These are phyloP conservation scores for Clarireedia homoeocarpa DNA, from an alignment of 2,329 filamentous ascomycete genomes.

Conservation along the genomic window DNA sequence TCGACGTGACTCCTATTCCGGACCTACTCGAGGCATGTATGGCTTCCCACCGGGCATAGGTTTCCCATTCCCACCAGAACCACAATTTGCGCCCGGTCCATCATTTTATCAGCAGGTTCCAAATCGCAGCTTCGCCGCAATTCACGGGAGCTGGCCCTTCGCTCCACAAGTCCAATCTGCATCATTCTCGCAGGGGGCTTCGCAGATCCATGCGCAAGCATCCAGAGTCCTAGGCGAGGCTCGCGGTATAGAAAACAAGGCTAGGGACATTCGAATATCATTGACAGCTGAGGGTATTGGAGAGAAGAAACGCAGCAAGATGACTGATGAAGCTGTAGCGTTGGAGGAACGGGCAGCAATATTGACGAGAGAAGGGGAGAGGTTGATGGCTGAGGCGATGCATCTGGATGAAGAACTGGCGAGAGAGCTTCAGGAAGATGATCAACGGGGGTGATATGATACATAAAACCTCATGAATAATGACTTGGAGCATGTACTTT, in stretches of 20 bases:
- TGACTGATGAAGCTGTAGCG: slow-evolving; percentile 12
- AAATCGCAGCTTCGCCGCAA: neutral
- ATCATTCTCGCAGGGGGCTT: slow-evolving; percentile 11
- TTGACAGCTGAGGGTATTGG: neutral
- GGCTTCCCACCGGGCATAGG: neutral
- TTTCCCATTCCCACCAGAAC: neutral
- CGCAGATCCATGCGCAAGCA: slow-evolving; percentile 19
- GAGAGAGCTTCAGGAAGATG: slow-evolving; percentile 17
- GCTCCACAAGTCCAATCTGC: neutral
- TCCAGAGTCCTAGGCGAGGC: slow-evolving; percentile 14
- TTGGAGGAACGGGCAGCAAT: slow-evolving; percentile 21
- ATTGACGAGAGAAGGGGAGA: slow-evolving; percentile 19
- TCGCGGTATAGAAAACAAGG: slow-evolving; percentile 17
- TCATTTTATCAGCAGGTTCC: neutral
- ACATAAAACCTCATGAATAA: too few relatives aligned
- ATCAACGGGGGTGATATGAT: neutral
- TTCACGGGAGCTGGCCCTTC: neutral
- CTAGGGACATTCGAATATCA: slow-evolving; percentile 8
- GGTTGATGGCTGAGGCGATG: slow-evolving; percentile 20
- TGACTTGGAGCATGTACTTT: neutral
- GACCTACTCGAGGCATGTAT: neutral
- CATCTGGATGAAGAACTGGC: slow-evolving; percentile 23
- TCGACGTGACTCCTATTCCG: slow-evolving; percentile 11
- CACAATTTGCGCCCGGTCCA: neutral
- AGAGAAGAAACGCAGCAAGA: slow-evolving; percentile 14